Conservation (phyloP, 257 asterid genomes). For the Nicotiana sylvestris region DNA sequence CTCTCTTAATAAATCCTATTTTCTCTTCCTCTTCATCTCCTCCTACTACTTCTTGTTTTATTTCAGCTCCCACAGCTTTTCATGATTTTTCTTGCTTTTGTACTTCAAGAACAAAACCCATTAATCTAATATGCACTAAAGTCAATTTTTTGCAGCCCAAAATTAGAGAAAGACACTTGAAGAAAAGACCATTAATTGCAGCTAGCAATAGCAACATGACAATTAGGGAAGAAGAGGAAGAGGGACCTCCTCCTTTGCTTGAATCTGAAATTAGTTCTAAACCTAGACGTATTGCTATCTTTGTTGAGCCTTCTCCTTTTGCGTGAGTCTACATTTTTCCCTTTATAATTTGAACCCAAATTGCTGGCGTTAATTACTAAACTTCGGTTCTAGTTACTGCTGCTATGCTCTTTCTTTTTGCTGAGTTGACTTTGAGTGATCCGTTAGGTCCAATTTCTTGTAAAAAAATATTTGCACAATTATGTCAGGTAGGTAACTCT, state of each 20-base stretch:
- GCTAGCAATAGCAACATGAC: conserved; percentile 39
- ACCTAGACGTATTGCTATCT: conserved; percentile 91
- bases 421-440: conserved; percentile 14
- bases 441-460: not conserved
- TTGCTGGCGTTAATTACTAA: not conserved
- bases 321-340: conserved; percentile 53
- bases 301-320: conserved; percentile 98
- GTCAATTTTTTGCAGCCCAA: conserved; percentile 21
- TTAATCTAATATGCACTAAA: conserved; percentile 28
- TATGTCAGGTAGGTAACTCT: too few species aligned
- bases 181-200: conserved; percentile 31
- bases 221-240: conserved; percentile 48
- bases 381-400: not conserved
- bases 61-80: not conserved
- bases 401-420: not conserved
- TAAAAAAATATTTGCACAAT: too few species aligned
- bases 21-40: conserved; percentile 23
- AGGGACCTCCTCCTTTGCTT: conserved; percentile 50
- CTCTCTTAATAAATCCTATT: conserved; percentile 43
- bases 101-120: conserved; percentile 39
- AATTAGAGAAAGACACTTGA: not conserved
- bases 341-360: not conserved
- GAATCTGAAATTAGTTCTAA: conserved; percentile 55
- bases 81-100: conserved; percentile 24
- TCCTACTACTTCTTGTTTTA: conserved; percentile 7